phyloP scores from a whole-genome alignment of 495 filamentous ascomycete genomes.

The Parathielavia hyrcaniae region DNA sequence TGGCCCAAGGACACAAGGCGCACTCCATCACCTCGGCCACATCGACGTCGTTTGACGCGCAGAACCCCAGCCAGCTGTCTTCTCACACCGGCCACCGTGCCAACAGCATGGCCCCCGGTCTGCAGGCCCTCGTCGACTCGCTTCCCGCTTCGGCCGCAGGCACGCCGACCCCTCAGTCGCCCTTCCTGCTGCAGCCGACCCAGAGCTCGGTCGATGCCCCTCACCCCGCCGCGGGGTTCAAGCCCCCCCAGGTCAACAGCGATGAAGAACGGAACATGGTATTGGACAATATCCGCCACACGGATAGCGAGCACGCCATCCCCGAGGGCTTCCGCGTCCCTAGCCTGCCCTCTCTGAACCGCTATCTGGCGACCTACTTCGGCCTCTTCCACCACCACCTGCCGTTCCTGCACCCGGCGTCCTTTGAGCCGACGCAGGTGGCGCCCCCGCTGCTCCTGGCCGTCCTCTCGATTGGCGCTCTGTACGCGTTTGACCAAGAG shows the following conservation, averaged over 20 bases:
- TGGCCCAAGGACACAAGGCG: constrained; percentile 62
- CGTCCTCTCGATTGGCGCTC: constrained; percentile 88
- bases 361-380: constrained; percentile 92
- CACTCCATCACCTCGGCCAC: constrained; percentile 59
- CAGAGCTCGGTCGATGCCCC: constrained; percentile 52
- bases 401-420: constrained; percentile 90
- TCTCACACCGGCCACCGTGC: constrained; percentile 61
- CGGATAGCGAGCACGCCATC: constrained; percentile 74
- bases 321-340: constrained; percentile 87
- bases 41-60: constrained; percentile 61
- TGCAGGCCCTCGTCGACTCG: constrained; percentile 64
- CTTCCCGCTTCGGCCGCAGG: constrained; percentile 62
- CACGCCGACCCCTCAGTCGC: constrained; percentile 76
- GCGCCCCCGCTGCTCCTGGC: constrained; percentile 80
- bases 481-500: constrained; percentile 96
- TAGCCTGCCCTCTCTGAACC: constrained; percentile 67
- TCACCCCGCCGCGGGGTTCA: constrained; percentile 58
- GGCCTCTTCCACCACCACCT: constrained; percentile 94
- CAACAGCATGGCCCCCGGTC: constrained; percentile 54
- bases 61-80: constrained; percentile 55
- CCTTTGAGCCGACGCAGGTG: constrained; percentile 71
- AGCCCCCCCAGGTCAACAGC: constrained; percentile 58
- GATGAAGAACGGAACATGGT: constrained; percentile 79
- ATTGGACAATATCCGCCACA: constrained; percentile 73
- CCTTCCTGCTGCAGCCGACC: constrained; percentile 51